These are phyloP conservation scores for Zancudomyces culisetae DNA, from an alignment of 371 early-diverging fungal genomes.

Conservation along the genomic window DNA sequence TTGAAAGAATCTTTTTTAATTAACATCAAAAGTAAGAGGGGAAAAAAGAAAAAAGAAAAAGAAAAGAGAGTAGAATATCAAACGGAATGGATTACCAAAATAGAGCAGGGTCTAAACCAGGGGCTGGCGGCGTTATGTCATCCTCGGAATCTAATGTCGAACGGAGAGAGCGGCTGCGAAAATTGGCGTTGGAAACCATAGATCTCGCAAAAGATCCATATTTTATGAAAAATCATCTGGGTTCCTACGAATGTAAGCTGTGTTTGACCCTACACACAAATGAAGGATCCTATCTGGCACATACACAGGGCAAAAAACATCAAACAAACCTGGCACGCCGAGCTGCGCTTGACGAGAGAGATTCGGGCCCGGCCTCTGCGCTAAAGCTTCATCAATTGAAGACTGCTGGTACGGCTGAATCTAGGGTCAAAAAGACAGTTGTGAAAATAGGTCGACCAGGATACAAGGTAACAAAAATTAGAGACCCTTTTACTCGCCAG, in stretches of 20 bases:
- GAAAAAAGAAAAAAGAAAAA: no score
- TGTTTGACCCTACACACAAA: constrained; percentile 86
- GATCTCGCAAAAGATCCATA: constrained; percentile 95
- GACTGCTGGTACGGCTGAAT: constrained; percentile 4
- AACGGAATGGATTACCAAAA: constrained; percentile 67
- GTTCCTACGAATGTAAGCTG: constrained; percentile 93
- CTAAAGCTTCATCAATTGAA: constrained; percentile 29
- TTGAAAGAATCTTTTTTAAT: no score
- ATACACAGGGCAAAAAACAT: constrained; percentile 98
- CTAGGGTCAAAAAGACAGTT: constrained; percentile 27
- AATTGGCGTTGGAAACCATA: constrained; percentile 89
- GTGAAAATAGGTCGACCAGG: constrained; percentile 97
- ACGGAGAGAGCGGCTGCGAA: constrained; percentile 84
- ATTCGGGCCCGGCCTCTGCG: neutral
- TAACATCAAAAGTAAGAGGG: no score
- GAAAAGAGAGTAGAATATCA: no score
- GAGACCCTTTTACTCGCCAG: constrained; percentile 72
- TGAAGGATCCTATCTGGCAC: constrained; percentile 91
- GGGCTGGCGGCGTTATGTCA: constrained; percentile 76
- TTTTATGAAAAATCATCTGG: constrained; percentile 94
- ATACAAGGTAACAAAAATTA: constrained; percentile 84
- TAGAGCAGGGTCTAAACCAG: constrained; percentile 82
- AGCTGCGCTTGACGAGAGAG: constrained; percentile 59
- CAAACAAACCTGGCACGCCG: constrained; percentile 86
- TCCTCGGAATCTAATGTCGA: constrained; percentile 75